Evolutionary conservation across 2,329 filamentous ascomycete species (phyloP), one percentile per base, ranked within the genome.

Genomic region (Colletotrichum scovillei): DNA sequence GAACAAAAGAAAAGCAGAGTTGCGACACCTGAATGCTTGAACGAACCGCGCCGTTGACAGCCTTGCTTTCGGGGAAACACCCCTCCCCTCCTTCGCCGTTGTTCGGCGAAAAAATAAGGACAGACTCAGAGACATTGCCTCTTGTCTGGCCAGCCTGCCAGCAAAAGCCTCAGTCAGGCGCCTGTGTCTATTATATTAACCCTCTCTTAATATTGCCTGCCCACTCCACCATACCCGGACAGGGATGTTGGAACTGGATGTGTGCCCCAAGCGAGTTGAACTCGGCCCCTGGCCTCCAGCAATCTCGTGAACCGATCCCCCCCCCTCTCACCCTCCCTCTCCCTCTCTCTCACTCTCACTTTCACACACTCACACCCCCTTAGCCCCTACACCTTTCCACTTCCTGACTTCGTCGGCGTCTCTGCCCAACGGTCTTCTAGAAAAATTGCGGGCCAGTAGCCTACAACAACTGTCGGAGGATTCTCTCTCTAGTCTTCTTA

Each of bases 271-370:
- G 82, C 82, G 83, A 84, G 81, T 67, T 73, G 63, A 49, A 65
- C 72, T 67, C 63, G 63, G 49, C 68, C 76, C 76, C 78, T 78
- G 80, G 82, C 83, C 81, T 77, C 78, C 78, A 78, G 82, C 81
- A 86, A 86, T 86, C 82, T 86, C 82, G 80, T 83, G 83, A 85
- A 86, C 84, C 82, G 81, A 84, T 80, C 83, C 83, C 82, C 80
- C 80, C 81, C 42, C 32, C 38, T 32, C 74, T 71, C 74, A 74
- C 58, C 69, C 69, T 72, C 19, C 8, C 19, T 71, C 76, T 75
- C 28, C 73, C 75, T 83, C 83, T 83, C 80, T 81, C 35, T 52
- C 49, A 28, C 74, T 72, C 73, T 76, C 58, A 70, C 76, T 75
- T 30, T 74, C 75, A 59, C 65, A 76, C 63, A 65, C 70, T 72